phyloP scores from a whole-genome alignment of 805 yeast genomes.

The Wickerhamomyces queroliae region DNA sequence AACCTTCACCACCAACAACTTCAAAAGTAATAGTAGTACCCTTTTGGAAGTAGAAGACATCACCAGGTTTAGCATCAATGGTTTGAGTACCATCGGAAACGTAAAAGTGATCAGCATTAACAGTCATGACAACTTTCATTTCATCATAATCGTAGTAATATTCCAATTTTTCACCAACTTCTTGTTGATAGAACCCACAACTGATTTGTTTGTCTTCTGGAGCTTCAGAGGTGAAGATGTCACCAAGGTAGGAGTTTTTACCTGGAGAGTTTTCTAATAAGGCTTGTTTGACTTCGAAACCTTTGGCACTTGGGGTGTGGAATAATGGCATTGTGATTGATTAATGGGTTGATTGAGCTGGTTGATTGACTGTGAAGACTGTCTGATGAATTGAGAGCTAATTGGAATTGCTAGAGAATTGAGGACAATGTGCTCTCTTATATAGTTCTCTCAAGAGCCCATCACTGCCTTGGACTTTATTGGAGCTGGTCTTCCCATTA shows the following conservation, averaged over 20 bases:
- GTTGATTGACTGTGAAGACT: too few relatives aligned
- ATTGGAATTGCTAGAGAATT: too few relatives aligned
- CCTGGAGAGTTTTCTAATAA: constrained; percentile 53
- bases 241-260: constrained; percentile 66
- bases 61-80: constrained; percentile 56
- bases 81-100: constrained; percentile 59
- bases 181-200: constrained; percentile 67
- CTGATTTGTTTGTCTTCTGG: constrained; percentile 54
- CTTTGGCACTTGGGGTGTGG: constrained; percentile 48
- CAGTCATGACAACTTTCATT: constrained; percentile 64
- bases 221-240: constrained; percentile 55
- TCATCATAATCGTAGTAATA: constrained; percentile 64
- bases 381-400: too few relatives aligned
- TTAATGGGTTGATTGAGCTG: neutral
- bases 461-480: too few relatives aligned
- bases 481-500: too few relatives aligned
- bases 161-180: constrained; percentile 62
- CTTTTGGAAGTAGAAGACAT: constrained; percentile 60
- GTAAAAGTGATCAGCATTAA: constrained; percentile 53
- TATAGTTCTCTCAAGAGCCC: too few relatives aligned
- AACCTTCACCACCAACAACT: constrained; percentile 38
- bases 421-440: too few relatives aligned
- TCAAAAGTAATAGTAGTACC: constrained; percentile 66
- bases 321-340: constrained; percentile 46
- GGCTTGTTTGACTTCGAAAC: constrained; percentile 48